A percentile compares a stretch with the other conserved stretches of the same genome.
Evolutionary conservation across 2,329 filamentous ascomycete species (phyloP).

Genomic region (Thelonectria rubi): DNA sequence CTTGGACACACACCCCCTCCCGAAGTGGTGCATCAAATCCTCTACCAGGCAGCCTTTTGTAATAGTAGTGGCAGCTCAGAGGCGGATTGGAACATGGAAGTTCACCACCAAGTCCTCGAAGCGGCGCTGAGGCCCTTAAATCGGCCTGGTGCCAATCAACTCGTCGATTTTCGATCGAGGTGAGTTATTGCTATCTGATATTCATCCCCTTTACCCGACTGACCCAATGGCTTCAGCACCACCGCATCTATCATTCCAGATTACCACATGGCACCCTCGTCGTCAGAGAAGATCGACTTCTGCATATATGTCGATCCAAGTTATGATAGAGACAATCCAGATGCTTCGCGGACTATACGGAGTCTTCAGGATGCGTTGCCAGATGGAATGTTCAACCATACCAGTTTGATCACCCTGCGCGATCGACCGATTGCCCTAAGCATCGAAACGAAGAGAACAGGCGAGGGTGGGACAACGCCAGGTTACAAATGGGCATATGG

Average conservation of each 20-base stretch:
- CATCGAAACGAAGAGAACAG: conserved; percentile 21
- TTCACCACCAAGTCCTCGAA: conserved; percentile 22
- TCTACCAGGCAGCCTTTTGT: conserved; percentile 20
- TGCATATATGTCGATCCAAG: not conserved
- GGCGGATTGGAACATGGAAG: conserved; percentile 20
- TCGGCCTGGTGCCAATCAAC: conserved; percentile 1
- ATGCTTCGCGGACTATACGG: not conserved
- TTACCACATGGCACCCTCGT: conserved; percentile 3
- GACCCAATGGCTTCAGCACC: not conserved
- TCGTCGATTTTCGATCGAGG: conserved; percentile 19
- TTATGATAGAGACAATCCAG: not conserved
- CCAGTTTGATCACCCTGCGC: conserved; percentile 7
- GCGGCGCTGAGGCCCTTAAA: conserved; percentile 16
- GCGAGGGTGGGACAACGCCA: conserved; percentile 21
- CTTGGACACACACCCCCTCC: conserved; percentile 14
- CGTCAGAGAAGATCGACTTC: conserved; percentile 11
- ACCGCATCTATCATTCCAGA: conserved; percentile 11
- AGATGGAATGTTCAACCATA: conserved; percentile 9
- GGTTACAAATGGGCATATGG: conserved; percentile 18
- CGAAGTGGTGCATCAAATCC: conserved; percentile 12
- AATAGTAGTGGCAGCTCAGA: conserved; percentile 13
- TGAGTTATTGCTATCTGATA: not conserved
- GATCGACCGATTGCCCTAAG: conserved; percentile 20
- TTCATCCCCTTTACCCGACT: not conserved
- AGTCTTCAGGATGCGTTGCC: not conserved